Base-by-base conservation (phyloP, 2,329 filamentous ascomycete genomes). In the Fusarium metavorans region DNA sequence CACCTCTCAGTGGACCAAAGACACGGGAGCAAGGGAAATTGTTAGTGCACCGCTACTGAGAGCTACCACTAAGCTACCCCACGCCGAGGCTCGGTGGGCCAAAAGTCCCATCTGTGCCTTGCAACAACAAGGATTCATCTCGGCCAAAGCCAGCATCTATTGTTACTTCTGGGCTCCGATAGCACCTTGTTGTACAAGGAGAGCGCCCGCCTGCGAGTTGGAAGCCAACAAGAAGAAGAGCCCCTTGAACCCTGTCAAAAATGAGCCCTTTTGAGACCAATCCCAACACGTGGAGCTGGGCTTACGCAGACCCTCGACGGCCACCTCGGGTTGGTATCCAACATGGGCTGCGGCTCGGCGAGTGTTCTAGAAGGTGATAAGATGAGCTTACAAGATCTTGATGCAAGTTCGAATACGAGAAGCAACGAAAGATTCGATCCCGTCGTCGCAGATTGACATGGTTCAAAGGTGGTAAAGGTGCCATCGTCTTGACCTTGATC, bases 111-210 rank as follows among this genome's bases (percentile, higher is more conserved):
- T 39, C 45, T 52, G 43, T 58, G 57, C 59, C 20, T 56, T 52
- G 52, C 61, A 69, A 68, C 68, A 64, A 43, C 67, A 68, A 72
- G 57, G 61, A 59, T 72, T 63, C 72, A 34, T 50, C 35, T 64
- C 50, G 48, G 27, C 50, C 48, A 34, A 54, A 34, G 35, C 43
- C 59, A 56, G 13, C 72, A 75, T 70, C 50, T 32, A 14, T 54
- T 54, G 72, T 72, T 72, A 74, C 72, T 39, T 74, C 48, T 41
- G 66, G 32, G 16, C 23, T 27, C 45, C 45, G 14, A 50, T 14
- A 37, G 32, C 10, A 25, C 34, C 56, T 63, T 56, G 71, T 74
- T 74, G 61, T 67, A 62, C 72, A 48, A 54, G 50, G 50, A 20
- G 30, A 37, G 61, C 37, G 35, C 41, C 58, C 54, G 57, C 50